Base-by-base conservation (phyloP, 2,329 filamentous ascomycete species). In the Stachybotrys elegans region DNA sequence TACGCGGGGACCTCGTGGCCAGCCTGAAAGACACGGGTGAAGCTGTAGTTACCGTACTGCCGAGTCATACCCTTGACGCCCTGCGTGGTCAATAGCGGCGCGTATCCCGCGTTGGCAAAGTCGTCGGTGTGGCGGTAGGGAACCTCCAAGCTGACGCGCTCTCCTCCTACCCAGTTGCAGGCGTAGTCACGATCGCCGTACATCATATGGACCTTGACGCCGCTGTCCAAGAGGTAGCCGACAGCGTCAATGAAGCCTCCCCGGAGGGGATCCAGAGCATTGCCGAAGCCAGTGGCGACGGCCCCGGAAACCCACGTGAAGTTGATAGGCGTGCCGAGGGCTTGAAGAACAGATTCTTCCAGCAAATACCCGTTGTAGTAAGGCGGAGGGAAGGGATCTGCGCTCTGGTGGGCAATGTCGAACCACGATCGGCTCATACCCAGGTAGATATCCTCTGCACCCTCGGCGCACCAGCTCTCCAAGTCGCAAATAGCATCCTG, bases 1-100 rank as follows among this genome's bases (percentile, higher is more conserved):
- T 78, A 80, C 29, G 71, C 73, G 0, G 79, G 77, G 0, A 82
- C 72, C 53, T 78, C 72, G 56, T 86, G 83, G 3, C 83, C 81
- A 9, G 81, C 72, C 54, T 85, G 76, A 57, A 81, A 85, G 31
- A 86, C 73, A 3, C 83, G 72, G 22, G 76, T 78, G 61, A 86
- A 86, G 31, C 74, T 79, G 48, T 84, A 76, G 55, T 90, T 90
- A 9, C 84, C 87, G 52, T 79, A 83, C 60, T 92, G 86, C 5
- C 87, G 77, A 0, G 88, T 86, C 45, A 80, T 75, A 17, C 87
- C 87, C 34, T 75, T 83, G 55, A 80, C 77, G 13, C 74, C 71
- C 13, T 71, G 73, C 50, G 84, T 82, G 9, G 85, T 79, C 7
- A 80, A 65, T 47, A 93, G 78, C 3, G 83, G 79, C 1, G 79